phyloP scores from a whole-genome alignment of 2,329 filamentous ascomycete species.

The Fusarium annulatum region DNA sequence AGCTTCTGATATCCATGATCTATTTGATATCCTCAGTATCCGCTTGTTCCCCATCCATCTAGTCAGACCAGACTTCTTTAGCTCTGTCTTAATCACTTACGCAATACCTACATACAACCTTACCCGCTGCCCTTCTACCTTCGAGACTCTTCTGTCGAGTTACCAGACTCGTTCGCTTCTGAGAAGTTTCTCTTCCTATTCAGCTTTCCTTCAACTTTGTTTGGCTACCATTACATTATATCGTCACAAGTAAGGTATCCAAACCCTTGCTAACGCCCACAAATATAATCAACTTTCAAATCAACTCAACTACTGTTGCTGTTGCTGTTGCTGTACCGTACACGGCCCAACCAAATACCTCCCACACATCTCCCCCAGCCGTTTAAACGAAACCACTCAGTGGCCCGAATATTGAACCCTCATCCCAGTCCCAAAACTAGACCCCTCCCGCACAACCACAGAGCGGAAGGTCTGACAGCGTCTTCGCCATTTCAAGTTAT shows the following conservation, averaged over 20 bases:
- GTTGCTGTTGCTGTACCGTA: conserved; percentile 7
- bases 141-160: not conserved
- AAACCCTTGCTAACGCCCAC: conserved; percentile 16
- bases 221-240: not conserved
- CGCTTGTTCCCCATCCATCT: conserved; percentile 14
- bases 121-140: not conserved
- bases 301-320: not conserved
- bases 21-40: conserved; percentile 9
- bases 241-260: not conserved
- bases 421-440: conserved; percentile 3
- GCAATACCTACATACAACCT: conserved; percentile 17
- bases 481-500: conserved; percentile 9
- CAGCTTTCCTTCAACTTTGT: not conserved
- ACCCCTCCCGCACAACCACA: conserved; percentile 12
- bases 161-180: conserved; percentile 14
- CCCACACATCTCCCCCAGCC: not conserved
- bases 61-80: conserved; percentile 5
- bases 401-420: conserved; percentile 9
- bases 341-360: conserved; percentile 4
- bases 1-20: conserved; percentile 20
- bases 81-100: conserved; percentile 4
- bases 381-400: not conserved
- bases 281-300: not conserved
- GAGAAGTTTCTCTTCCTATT: not conserved
- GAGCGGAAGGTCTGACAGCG: conserved; percentile 12